Conservation (phyloP, 805 yeast genomes). For the Saturnispora mendoncae region DNA sequence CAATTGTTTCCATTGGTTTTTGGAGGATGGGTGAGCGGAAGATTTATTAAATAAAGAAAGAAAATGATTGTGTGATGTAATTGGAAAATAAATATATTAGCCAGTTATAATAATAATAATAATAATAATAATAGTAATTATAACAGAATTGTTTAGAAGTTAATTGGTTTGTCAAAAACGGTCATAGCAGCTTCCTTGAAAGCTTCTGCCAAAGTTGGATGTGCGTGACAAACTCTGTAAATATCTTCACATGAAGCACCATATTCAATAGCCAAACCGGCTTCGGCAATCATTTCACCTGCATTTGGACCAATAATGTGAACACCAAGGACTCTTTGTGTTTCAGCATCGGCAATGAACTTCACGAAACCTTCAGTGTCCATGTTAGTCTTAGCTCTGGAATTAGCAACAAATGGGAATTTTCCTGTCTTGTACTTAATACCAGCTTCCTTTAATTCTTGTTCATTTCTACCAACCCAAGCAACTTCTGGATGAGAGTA, state of each 20-base stretch:
- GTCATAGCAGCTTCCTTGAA: slow-evolving; percentile 96
- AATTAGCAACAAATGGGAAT: slow-evolving; percentile 98
- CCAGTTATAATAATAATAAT: no score
- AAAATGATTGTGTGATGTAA: not conserved
- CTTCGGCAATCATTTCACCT: slow-evolving; percentile 99
- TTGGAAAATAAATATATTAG: no score
- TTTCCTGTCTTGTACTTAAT: slow-evolving; percentile 89
- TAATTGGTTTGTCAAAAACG: slow-evolving; percentile 84
- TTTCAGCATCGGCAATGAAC: slow-evolving; percentile 91
- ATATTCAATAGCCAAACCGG: slow-evolving; percentile 93
- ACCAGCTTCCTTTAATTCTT: slow-evolving; percentile 54
- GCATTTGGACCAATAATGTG: slow-evolving; percentile 98
- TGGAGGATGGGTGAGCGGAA: no score
- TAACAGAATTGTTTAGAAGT: no score
- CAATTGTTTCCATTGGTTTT: slow-evolving; percentile 3
- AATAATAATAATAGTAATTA: not conserved
- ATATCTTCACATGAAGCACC: slow-evolving; percentile 98
- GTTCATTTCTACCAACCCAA: slow-evolving; percentile 94
- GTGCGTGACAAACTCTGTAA: slow-evolving; percentile 97
- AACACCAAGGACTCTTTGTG: slow-evolving; percentile 91
- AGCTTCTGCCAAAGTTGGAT: slow-evolving; percentile 96
- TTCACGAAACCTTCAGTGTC: slow-evolving; percentile 98
- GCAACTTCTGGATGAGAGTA: slow-evolving; percentile 99
- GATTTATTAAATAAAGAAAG: not conserved
- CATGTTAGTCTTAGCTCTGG: slow-evolving; percentile 96